A percentile compares a stretch with the other conserved stretches of the same genome.
These are phyloP conservation scores for Calocybe cyanea DNA, from an alignment of 768 basidiomycete genomes.

Conservation along the genomic window DNA sequence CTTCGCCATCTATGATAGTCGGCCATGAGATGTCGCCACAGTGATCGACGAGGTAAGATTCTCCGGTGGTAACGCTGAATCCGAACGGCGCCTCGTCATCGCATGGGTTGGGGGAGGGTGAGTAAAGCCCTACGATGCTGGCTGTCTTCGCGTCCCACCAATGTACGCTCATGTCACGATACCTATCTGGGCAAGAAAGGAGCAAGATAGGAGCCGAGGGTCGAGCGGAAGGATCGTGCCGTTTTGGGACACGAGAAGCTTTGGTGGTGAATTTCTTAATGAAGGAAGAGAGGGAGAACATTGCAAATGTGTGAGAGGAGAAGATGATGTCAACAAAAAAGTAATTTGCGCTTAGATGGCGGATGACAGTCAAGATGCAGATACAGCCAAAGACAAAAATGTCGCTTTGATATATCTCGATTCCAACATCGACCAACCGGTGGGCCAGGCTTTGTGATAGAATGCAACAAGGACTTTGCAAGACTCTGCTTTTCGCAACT, in stretches of 20 bases:
- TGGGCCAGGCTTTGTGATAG: too few relatives aligned
- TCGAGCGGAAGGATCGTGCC: neutral
- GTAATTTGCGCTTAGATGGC: too few relatives aligned
- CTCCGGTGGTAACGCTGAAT: slow-evolving; percentile 3
- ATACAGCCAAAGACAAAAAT: too few relatives aligned
- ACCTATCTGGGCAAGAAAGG: neutral
- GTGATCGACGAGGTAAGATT: slow-evolving; percentile 7
- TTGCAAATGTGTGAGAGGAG: too few relatives aligned
- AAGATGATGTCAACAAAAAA: too few relatives aligned
- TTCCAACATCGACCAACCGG: too few relatives aligned
- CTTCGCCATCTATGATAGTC: slow-evolving; percentile 3
- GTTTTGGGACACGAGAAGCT: neutral
- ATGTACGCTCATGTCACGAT: neutral
- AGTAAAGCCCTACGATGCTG: neutral
- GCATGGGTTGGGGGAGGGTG: neutral
- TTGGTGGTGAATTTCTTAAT: neutral
- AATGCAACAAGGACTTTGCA: too few relatives aligned
- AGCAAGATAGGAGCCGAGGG: slow-evolving; percentile 3
- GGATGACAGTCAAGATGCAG: too few relatives aligned
- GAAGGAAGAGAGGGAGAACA: neutral
- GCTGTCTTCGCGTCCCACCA: slow-evolving; percentile 1
- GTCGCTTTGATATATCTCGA: too few relatives aligned
- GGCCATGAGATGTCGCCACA: slow-evolving; percentile 7
- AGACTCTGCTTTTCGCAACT: too few relatives aligned
- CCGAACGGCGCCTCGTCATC: neutral